Conservation (phyloP, 768 basidiomycete species). For the Kwoniella botswanensis region DNA sequence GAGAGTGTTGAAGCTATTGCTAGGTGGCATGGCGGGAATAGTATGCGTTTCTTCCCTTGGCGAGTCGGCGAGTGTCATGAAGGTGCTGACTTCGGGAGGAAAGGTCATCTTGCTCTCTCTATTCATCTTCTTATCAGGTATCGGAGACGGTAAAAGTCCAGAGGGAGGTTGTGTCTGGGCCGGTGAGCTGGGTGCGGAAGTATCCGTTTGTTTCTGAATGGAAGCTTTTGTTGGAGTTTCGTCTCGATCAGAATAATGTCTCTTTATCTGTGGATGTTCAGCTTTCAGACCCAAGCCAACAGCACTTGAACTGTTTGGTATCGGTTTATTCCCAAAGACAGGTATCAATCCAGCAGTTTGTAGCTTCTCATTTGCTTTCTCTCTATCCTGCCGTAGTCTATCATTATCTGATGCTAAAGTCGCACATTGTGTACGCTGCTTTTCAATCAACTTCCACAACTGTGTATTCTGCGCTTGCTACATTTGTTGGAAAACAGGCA, state of each 20-base stretch:
- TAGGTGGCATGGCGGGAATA: conserved; percentile 14
- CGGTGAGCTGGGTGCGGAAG: conserved; percentile 24
- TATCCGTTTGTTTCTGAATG: conserved; percentile 7
- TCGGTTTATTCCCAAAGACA: conserved; percentile 25
- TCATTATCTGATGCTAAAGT: conserved; percentile 84
- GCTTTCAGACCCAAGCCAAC: conserved; percentile 39
- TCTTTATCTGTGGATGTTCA: conserved; percentile 33
- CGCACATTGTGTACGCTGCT: conserved; percentile 79
- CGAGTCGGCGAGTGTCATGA: conserved; percentile 43
- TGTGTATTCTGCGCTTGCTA: conserved; percentile 77
- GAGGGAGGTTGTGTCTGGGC: conserved; percentile 17
- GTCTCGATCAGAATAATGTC: conserved; percentile 51
- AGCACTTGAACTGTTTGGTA: conserved; percentile 40
- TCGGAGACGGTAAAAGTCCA: conserved; percentile 43
- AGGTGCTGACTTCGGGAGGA: conserved; percentile 46
- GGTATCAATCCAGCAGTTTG: conserved; percentile 35
- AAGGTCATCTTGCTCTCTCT: conserved; percentile 47
- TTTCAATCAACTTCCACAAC: conserved; percentile 94
- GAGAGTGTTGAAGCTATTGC: conserved; percentile 23
- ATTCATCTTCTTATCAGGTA: conserved; percentile 34
- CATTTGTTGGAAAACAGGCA: background rate
- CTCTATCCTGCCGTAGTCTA: conserved; percentile 78
- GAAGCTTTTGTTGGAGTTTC: conserved; percentile 27
- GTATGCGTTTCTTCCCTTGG: conserved; percentile 25
- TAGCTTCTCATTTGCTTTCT: conserved; percentile 62